These are phyloP conservation scores for Fusarium sp. DNA, from an alignment of 2,329 filamentous ascomycete species.

Conservation along the genomic window DNA sequence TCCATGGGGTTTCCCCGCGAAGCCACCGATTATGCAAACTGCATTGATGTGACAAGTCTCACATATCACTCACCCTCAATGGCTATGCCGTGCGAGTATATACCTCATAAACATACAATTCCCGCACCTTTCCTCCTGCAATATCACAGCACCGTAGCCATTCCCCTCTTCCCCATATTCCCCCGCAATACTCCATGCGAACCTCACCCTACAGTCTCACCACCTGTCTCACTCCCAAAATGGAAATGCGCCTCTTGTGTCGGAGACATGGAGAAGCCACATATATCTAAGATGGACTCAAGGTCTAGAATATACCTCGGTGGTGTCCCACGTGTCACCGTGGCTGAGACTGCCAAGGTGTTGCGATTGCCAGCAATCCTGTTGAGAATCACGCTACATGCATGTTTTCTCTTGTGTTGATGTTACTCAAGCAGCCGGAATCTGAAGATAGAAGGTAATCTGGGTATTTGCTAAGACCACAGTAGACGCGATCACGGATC, in stretches of 20 bases:
- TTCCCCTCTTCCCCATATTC: slow-evolving; percentile 32
- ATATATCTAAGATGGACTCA: not conserved
- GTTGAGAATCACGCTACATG: slow-evolving; percentile 28
- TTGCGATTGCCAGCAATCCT: slow-evolving; percentile 7
- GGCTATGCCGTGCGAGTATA: slow-evolving; percentile 21
- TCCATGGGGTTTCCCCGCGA: not conserved
- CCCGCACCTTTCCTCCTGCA: not conserved
- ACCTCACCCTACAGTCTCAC: slow-evolving; percentile 33
- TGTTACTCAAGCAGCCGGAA: not conserved
- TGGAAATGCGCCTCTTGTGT: slow-evolving; percentile 11
- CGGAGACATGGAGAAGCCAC: slow-evolving; percentile 11
- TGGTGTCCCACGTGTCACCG: slow-evolving; percentile 25
- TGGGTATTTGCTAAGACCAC: not conserved
- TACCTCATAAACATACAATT: slow-evolving; percentile 26
- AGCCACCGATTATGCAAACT: not conserved
- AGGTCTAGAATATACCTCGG: slow-evolving; percentile 4
- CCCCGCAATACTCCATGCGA: slow-evolving; percentile 34
- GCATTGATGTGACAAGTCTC: not conserved
- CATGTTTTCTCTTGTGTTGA: not conserved
- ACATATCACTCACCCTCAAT: not conserved
- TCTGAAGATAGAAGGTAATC: slow-evolving; percentile 5
- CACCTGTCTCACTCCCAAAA: slow-evolving; percentile 23
- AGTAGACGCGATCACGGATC: not conserved
- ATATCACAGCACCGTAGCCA: not conserved
- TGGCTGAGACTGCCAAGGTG: not conserved